Evolutionary conservation across 2,329 filamentous ascomycete genomes (phyloP), one percentile per base, ranked within the genome.

Genomic region (Claviceps pazoutovae): DNA sequence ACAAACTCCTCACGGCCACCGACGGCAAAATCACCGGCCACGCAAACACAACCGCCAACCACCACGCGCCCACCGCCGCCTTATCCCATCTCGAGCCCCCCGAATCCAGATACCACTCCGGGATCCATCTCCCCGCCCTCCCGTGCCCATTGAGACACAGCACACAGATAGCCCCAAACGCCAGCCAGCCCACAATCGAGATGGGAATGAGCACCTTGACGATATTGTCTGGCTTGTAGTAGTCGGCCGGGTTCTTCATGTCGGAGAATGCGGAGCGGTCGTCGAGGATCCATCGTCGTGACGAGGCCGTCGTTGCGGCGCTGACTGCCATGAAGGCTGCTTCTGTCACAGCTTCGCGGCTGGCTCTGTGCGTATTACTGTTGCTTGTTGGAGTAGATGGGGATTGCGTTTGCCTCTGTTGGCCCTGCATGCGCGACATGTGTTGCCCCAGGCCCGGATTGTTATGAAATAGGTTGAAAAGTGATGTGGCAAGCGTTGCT

Each of bases 1-100:
- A 79, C 50, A 86, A 87, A 68, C 91, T 93, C 71, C 77, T 94
- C 30, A 74, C 82, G 60, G 84, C 82, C 57, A 78, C 82, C 59
- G 90, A 86, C 0, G 72, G 70, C 49, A 79, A 72, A 58, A 88
- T 91, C 59, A 72, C 73, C 4, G 81, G 82, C 53, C 65, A 67
- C n/a, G 61, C 52, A 39, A 66, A 41, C 21, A 67, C 21, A 1
- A 66, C 57, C 2, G 51, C 57, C 1, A 53, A 14, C 64, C 64
- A 67, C 65, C 64, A 67, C 1, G 42, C 49, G 9, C 48, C 55
- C 43, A 67, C 57, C 6, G 52, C 17, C 4, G 56, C 48, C 43
- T 55, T 58, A n/a, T 64, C 58, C 48, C 51, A 51, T 3, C 14
- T 26, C 16, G 55, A 58, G 0, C 58, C 58, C 2, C 50, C 39